phyloP scores from a whole-genome alignment of 441 rosid species.

The Isatis lusitanica region DNA sequence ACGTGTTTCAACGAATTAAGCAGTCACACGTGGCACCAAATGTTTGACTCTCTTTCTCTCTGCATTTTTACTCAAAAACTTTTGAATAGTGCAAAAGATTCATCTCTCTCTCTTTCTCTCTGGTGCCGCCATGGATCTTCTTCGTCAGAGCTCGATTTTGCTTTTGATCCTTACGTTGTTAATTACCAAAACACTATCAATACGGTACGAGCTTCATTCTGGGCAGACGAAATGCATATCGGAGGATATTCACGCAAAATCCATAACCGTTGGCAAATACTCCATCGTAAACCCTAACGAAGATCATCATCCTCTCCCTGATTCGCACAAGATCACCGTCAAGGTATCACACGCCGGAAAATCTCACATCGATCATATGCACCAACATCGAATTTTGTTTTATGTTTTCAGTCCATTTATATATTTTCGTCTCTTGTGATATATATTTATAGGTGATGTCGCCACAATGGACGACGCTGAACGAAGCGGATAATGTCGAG shows the following conservation, averaged over 20 bases:
- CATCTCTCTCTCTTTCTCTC: neutral
- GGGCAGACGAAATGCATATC: constrained; percentile 57
- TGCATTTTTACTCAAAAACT: neutral
- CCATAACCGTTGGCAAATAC: constrained; percentile 65
- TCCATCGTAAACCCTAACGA: constrained; percentile 56
- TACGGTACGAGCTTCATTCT: constrained; percentile 58
- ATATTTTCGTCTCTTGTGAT: neutral
- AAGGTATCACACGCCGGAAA: constrained; percentile 34
- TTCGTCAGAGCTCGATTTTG: neutral
- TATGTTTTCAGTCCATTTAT: neutral
- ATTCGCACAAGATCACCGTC: constrained; percentile 53
- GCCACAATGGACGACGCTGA: constrained; percentile 43
- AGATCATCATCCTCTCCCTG: constrained; percentile 47
- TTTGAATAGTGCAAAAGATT: neutral
- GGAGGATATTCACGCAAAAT: constrained; percentile 53
- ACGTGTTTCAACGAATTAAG: constrained; percentile 24
- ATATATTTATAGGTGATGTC: constrained; percentile 44
- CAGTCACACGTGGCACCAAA: neutral
- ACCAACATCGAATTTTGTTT: neutral
- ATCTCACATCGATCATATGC: neutral
- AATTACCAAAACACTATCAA: constrained; percentile 38
- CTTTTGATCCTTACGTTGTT: constrained; percentile 39
- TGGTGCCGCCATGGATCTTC: constrained; percentile 31
- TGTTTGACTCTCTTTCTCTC: neutral
- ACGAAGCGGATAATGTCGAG: constrained; percentile 47